Evolutionary conservation across 257 asterid genomes (phyloP).

Genomic region (Forsythia viridissima): DNA sequence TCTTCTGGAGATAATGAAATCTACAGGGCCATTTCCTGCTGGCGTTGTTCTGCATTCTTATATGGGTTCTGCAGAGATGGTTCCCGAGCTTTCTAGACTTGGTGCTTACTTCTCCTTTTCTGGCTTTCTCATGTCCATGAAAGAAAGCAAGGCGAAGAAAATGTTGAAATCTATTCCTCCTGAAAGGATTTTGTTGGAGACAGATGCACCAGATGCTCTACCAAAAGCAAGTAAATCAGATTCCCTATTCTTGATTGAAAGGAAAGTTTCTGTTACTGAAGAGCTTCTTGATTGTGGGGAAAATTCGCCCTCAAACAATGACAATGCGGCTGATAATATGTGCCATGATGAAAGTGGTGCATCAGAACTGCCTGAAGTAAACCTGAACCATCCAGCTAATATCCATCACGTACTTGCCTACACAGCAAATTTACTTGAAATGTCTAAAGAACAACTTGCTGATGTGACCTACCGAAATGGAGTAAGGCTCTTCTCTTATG

Average conservation of each 20-base stretch:
- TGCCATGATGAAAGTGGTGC: slow-evolving; percentile 15
- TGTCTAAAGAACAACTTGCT: slow-evolving; percentile 67
- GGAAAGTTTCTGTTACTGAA: slow-evolving; percentile 23
- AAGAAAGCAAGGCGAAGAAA: slow-evolving; percentile 86
- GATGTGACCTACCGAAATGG: slow-evolving; percentile 73
- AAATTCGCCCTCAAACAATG: slow-evolving; percentile 14
- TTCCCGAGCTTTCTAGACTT: slow-evolving; percentile 66
- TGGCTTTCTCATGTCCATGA: slow-evolving; percentile 87
- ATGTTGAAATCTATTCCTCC: slow-evolving; percentile 72
- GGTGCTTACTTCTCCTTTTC: slow-evolving; percentile 96
- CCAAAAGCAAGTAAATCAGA: slow-evolving; percentile 40
- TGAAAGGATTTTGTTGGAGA: slow-evolving; percentile 91
- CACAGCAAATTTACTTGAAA: slow-evolving; percentile 59
- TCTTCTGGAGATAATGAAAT: slow-evolving; percentile 72
- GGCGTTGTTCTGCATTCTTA: slow-evolving; percentile 83
- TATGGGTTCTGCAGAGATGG: slow-evolving; percentile 97
- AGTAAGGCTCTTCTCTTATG: slow-evolving; percentile 63
- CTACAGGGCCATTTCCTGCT: slow-evolving; percentile 80
- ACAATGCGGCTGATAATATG: neutral
- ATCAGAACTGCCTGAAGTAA: slow-evolving; percentile 27
- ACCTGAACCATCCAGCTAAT: slow-evolving; percentile 83
- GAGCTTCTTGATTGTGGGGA: slow-evolving; percentile 22
- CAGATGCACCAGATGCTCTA: slow-evolving; percentile 91
- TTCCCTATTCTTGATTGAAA: slow-evolving; percentile 39
- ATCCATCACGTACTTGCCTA: slow-evolving; percentile 75